Conservation (phyloP, 495 filamentous ascomycete genomes). For the Xylona heveae region DNA sequence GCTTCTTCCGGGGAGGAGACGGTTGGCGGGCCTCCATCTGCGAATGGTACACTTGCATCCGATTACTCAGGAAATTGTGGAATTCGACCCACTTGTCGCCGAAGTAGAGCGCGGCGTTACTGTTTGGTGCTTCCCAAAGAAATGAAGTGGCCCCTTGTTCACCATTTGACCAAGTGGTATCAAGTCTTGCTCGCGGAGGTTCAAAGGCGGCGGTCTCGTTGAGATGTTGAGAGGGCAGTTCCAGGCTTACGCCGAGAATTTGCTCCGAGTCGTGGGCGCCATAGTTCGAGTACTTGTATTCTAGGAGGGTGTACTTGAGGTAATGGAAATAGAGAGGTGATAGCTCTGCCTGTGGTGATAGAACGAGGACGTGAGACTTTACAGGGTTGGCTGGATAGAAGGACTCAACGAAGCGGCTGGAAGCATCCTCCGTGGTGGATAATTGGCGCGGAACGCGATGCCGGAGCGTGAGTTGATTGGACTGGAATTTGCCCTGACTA, state of each 20-base stretch:
- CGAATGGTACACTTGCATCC: too few relatives aligned
- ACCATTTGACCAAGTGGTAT: conserved; percentile 3
- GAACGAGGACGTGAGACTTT: conserved; percentile 48
- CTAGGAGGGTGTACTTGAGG: conserved; percentile 48
- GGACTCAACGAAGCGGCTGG: conserved; percentile 51
- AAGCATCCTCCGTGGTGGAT: conserved; percentile 33
- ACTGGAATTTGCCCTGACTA: conserved; percentile 14
- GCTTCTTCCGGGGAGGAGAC: conserved; percentile 14
- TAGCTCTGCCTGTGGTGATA: conserved; percentile 57
- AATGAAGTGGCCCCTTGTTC: conserved; percentile 26
- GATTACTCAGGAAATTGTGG: conserved; percentile 45
- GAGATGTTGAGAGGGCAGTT: conserved; percentile 40
- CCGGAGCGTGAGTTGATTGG: conserved; percentile 36
- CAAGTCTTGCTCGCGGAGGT: conserved; percentile 20
- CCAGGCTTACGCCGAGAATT: conserved; percentile 55
- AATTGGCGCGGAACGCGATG: conserved; percentile 37
- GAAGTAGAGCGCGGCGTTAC: conserved; percentile 58
- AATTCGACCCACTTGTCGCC: conserved; percentile 69
- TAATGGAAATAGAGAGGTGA: conserved; percentile 63
- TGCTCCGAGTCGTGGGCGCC: conserved; percentile 17
- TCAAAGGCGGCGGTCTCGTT: conserved; percentile 29
- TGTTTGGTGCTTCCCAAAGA: conserved; percentile 63
- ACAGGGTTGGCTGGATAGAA: conserved; percentile 49
- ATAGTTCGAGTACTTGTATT: conserved; percentile 46
- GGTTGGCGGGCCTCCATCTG: conserved; percentile 14